Evolutionary conservation across 1,284 basidiomycete genomes (phyloP).

Genomic region (Ustilago curta): DNA sequence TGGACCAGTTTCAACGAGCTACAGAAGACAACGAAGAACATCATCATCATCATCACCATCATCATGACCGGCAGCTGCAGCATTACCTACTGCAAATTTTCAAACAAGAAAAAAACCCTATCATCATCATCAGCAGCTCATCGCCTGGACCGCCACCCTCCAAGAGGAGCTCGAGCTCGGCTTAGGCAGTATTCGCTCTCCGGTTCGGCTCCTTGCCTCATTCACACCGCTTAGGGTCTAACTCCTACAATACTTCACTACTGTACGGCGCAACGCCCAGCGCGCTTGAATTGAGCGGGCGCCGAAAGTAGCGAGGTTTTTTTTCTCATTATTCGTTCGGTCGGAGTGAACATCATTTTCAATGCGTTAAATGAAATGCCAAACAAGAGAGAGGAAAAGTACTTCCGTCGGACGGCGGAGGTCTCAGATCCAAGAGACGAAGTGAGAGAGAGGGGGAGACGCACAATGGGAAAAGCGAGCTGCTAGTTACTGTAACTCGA

Average conservation of each 20-base stretch:
- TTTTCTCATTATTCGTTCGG: neutral
- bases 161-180: no score
- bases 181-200: no score
- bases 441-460: no score
- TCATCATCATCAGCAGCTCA: neutral
- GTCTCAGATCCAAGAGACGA: no score
- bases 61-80: no score
- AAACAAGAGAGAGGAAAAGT: no score
- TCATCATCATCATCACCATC: neutral
- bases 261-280: conserved; percentile 6
- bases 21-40: neutral
- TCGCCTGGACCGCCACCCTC: neutral
- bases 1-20: conserved; percentile 6
- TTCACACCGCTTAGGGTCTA: no score
- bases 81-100: neutral
- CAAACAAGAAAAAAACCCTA: neutral
- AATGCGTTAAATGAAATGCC: neutral
- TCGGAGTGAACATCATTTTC: neutral
- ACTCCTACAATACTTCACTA: neutral
- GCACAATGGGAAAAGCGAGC: no score
- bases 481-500: no score
- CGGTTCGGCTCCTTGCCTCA: no score
- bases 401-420: no score
- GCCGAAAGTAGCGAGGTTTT: conserved; percentile 6
- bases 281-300: conserved; percentile 8